Base-by-base conservation (phyloP, 2,329 filamentous ascomycete genomes). In the Sporothrix pseudoabietina region DNA sequence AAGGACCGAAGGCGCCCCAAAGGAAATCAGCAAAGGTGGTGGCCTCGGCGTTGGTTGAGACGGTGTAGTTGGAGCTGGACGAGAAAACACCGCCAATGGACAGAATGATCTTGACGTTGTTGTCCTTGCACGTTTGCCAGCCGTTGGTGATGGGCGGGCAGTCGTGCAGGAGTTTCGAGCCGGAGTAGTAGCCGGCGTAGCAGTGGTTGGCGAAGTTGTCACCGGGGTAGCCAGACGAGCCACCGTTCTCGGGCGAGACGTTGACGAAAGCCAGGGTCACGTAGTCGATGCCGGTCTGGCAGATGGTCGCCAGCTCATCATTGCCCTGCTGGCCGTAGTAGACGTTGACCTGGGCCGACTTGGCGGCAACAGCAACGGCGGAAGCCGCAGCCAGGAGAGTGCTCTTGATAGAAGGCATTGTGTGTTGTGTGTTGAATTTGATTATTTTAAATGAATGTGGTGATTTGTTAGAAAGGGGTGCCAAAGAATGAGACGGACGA, bases 91-190 rank as follows among this genome's bases (percentile, higher is more conserved):
- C 89, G 61, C 90, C 90, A 65, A 92, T 85, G 14, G 89, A 91
- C 35, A 91, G 83, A 57, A 91, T 80, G 71, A 92, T 86, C 75
- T 89, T 91, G 81, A 90, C 91, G 72, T 86, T 85, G 72, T 86
- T 80, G 4, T 79, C 75, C 78, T 91, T 88, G 79, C 89, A 92
- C 39, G 82, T 77, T 61, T 79, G 75, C 71, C 83, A 79, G 49
- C 82, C 82, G 22, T 76, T 76, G 19, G 78, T 78, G 69, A 83
- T 80, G 68, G 74, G 74, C 19, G 77, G 79, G 75, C 82, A 84
- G 22, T 76, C 73, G 49, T 73, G 76, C 0, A 82, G 78, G 41
- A 84, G 80, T 39, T 76, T 74, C 12, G 82, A 81, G 30, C 76
- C 71, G 47, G 49, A 7, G 75, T 82, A 82, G 72, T 78, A 75